These are phyloP conservation scores for Solanum clarkiae DNA, from an alignment of 257 asterid species.

Conservation along the genomic window DNA sequence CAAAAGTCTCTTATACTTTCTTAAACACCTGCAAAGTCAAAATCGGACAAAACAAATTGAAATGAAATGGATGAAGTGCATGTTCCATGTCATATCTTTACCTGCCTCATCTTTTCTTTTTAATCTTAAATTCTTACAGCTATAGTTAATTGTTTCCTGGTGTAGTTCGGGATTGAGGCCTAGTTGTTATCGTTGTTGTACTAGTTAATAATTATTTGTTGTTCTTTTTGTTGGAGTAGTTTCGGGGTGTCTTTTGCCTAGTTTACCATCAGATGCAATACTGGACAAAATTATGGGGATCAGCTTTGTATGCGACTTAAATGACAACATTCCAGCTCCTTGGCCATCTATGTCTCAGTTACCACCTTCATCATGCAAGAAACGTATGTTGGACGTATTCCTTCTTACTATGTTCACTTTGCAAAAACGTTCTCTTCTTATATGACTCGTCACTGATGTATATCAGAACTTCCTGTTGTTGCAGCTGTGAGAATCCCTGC, in stretches of 20 bases:
- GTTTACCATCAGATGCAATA: slow-evolving; percentile 84
- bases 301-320: slow-evolving; percentile 88
- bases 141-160: not conserved
- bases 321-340: slow-evolving; percentile 95
- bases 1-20: not conserved
- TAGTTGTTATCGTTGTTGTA: not conserved
- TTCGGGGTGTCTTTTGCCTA: slow-evolving; percentile 90
- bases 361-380: slow-evolving; percentile 77
- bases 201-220: not conserved
- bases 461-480: not conserved
- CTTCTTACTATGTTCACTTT: not conserved
- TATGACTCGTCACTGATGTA: not conserved
- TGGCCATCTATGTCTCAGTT: slow-evolving; percentile 74
- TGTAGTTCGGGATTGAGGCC: not conserved
- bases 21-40: not conserved
- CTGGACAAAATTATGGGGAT: slow-evolving; percentile 63
- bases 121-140: not conserved
- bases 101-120: not conserved
- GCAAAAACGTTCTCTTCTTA: not conserved
- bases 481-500: slow-evolving; percentile 92
- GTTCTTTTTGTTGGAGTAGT: slow-evolving; percentile 21
- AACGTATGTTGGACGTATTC: slow-evolving; percentile 29
- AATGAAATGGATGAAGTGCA: not conserved
- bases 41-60: not conserved
- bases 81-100: not conserved